Evolutionary conservation across 2,329 filamentous ascomycete genomes (phyloP).

Genomic region (Monilinia fructigena): DNA sequence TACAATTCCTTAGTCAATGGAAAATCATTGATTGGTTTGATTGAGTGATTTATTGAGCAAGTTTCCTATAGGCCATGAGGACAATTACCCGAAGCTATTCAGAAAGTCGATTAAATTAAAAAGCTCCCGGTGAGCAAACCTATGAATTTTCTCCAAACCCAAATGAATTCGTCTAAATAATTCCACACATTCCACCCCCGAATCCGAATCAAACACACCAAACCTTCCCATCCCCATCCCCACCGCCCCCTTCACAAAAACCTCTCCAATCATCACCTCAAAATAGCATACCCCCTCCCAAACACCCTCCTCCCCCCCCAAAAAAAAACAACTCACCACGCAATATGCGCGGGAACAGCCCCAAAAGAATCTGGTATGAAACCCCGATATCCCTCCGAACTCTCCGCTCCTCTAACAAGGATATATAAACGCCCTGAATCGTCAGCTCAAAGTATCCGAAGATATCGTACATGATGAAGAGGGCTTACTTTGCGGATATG

Average conservation of each 20-base stretch:
- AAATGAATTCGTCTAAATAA: not conserved
- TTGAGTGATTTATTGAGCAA: too few relatives aligned
- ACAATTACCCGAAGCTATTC: too few relatives aligned
- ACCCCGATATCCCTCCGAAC: conserved; percentile 63
- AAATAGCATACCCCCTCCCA: conserved; percentile 45
- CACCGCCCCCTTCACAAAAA: conserved; percentile 37
- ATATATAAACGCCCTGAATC: conserved; percentile 69
- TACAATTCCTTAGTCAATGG: not conserved
- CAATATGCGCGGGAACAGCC: conserved; percentile 51
- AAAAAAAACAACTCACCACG: conserved; percentile 44
- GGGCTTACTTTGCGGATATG: conserved; percentile 51
- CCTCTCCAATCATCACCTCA: conserved; percentile 44
- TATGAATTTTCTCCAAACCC: not conserved
- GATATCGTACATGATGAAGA: conserved; percentile 61
- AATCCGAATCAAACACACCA: too few relatives aligned
- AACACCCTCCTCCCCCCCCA: conserved; percentile 41
- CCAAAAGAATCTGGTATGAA: conserved; percentile 92
- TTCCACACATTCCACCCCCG: too few relatives aligned
- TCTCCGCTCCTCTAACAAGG: conserved; percentile 47
- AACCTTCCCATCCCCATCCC: too few relatives aligned
- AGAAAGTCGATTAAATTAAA: too few relatives aligned
- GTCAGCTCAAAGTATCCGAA: conserved; percentile 71
- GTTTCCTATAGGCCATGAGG: too few relatives aligned
- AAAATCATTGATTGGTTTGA: too few relatives aligned
- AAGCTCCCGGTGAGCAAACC: not conserved